Percentiles rank a stretch among this genome's conserved stretches.
Evolutionary conservation across 23 red algal genomes (phyloP).

Genomic region (Chondrus crispus): DNA sequence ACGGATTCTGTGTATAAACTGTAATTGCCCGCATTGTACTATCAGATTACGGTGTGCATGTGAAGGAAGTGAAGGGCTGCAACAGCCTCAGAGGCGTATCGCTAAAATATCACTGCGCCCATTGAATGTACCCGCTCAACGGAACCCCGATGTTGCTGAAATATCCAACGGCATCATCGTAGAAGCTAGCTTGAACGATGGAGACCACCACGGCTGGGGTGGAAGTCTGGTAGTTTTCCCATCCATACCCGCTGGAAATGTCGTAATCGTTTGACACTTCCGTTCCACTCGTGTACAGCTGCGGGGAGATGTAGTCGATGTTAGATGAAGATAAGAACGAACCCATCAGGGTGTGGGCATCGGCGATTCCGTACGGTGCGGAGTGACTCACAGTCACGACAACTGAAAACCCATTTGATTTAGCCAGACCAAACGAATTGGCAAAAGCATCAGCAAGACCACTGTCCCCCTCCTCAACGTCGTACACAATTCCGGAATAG

Average conservation of each 20-base stretch:
- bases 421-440: not conserved
- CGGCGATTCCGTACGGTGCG: constrained; percentile 24
- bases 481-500: constrained; percentile 23
- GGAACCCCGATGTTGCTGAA: not conserved
- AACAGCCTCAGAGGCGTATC: too few species aligned
- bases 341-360: not conserved
- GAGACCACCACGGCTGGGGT: not conserved
- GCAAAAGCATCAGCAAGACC: not conserved
- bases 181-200: not conserved
- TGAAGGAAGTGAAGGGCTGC: too few species aligned
- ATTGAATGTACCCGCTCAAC: not conserved
- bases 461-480: constrained; percentile 24
- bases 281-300: not conserved
- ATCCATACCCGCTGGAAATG: not conserved
- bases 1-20: too few species aligned
- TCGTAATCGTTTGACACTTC: not conserved
- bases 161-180: not conserved
- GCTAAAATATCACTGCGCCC: too few species aligned
- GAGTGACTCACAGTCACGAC: not conserved
- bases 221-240: not conserved
- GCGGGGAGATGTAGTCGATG: constrained; percentile 19
- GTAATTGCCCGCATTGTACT: too few species aligned
- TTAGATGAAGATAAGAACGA: not conserved
- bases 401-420: not conserved
- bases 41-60: too few species aligned